Conservation (phyloP, 2,329 filamentous ascomycete species). For the Exophiala aquamarina region DNA sequence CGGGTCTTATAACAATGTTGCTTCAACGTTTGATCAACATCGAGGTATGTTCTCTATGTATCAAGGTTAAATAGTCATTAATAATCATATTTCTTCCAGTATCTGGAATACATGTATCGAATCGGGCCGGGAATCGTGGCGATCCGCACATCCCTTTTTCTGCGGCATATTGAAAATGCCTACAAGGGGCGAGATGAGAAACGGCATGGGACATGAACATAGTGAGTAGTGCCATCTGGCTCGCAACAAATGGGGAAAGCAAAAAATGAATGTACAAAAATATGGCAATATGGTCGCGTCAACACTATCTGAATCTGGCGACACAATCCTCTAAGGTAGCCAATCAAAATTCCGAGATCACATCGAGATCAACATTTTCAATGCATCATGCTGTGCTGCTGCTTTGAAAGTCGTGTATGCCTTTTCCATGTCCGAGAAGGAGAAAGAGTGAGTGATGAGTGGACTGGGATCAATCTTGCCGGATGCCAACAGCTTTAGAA, state of each 20-base stretch:
- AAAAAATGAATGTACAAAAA: no score
- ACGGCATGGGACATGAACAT: no score
- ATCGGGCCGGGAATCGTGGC: neutral
- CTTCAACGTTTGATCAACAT: slow-evolving; percentile 8
- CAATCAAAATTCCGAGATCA: no score
- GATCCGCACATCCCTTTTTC: neutral
- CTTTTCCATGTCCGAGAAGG: slow-evolving; percentile 43
- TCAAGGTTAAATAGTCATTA: neutral
- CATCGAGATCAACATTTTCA: slow-evolving; percentile 45
- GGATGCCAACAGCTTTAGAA: slow-evolving; percentile 47
- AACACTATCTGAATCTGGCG: no score
- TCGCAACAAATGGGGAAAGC: no score
- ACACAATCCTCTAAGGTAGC: no score
- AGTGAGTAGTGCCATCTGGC: no score
- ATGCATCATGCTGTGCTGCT: slow-evolving; percentile 43
- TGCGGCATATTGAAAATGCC: neutral
- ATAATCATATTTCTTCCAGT: neutral
- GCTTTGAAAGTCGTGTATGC: slow-evolving; percentile 47
- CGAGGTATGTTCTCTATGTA: neutral
- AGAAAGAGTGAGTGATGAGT: slow-evolving; percentile 49
- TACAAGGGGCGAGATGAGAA: no score
- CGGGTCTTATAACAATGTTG: slow-evolving; percentile 2
- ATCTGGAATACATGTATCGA: neutral
- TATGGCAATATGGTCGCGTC: no score
- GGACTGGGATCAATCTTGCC: slow-evolving; percentile 43